Evolutionary conservation across 352 stramenopile genomes (phyloP), one percentile per base, ranked within the genome.

Genomic region (Phytophthora pistaciae): DNA sequence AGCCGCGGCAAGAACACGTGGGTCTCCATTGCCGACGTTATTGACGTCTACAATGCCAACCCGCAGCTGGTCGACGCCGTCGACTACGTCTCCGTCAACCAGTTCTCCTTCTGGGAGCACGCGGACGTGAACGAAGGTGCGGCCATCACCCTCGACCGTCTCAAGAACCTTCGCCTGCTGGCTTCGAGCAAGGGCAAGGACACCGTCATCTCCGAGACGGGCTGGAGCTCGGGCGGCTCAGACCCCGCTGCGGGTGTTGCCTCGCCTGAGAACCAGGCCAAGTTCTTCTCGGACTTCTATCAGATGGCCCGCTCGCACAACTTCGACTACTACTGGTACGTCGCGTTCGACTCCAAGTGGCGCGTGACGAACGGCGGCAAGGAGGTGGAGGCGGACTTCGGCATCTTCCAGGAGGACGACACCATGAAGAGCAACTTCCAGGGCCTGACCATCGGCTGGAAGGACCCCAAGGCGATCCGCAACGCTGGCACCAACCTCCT

Each of bases 241-340:
- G 64, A 82, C 38, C 3, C 40, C 1, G 57, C 55, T 20, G 74
- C 79, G 5, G 78, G 77, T 29, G 72, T 79, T 1, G 75, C 84
- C 3, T 76, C 84, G 18, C 67, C 75, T 1, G 77, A 63, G 18
- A 85, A 83, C 72, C 77, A 89, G 64, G 75, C 70, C 62, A 75
- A 79, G 62, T 92, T 82, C 69, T 91, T 90, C 59, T 66, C 74
- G n/a, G 75, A 93, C 76, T 92, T 92, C 61, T 88, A 88, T 64
- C 64, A 70, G 23, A 72, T 84, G 66, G 82, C 79, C 1, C 57
- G 60, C 33, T 65, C 70, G n/a, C 75, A 81, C 48, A 60, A 79
- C 36, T 69, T 89, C 36, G 60, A 79, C 27, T 90, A 91, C 76
- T 93, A 87, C 75, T 93, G 80, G 74, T 93, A 89, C 56, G 66